Base-by-base conservation (phyloP, 352 stramenopile genomes). In the Halophytophthora polymorphica region DNA sequence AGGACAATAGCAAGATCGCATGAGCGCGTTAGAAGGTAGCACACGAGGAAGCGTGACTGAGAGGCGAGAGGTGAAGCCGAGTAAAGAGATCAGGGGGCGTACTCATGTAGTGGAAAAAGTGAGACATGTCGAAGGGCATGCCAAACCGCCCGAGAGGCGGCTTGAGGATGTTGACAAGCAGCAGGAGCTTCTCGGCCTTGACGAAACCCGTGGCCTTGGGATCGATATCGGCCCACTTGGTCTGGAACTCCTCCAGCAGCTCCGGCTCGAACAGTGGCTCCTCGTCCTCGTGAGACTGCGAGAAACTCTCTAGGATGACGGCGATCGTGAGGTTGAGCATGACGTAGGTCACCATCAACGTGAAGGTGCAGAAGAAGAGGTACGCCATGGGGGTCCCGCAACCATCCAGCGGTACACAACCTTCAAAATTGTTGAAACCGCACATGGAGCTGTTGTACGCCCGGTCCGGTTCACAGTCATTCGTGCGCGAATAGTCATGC, bases 311-410 rank as follows among this genome's bases (percentile, higher is more conserved):
- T 11, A 98, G 78, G 45, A 98, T 96, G 23, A 98, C 86, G 23
- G 87, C 92, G 23, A 98, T 96, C 40, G 96, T 97, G 43, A 98
- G 69, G 53, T 98, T 98, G 19, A 98, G 74, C 64, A 97, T 89
- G 12, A 98, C 78, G 52, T 94, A 98, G 12, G 81, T 96, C 29
- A 98, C 76, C n/a, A 98, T 71, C 47, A 98, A 52, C 13, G 87
- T 96, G 55, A 98, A 98, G 4, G 71, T 53, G 54, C 77, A 88
- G 52, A 90, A 90, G 60, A 93, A 95, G 0, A 60, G 47, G 50
- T 72, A 92, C 7, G 84, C 68, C 28, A 81, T 48, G 15, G 66
- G 53, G 44, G 68, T 90, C 12, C 83, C 81, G 50, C 91, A 97
- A 4, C 87, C 89, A 55, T 89, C 85, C 10, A 95, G 45, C 1